phyloP scores from a whole-genome alignment of 768 basidiomycete genomes.

The Lactarius sp. region DNA sequence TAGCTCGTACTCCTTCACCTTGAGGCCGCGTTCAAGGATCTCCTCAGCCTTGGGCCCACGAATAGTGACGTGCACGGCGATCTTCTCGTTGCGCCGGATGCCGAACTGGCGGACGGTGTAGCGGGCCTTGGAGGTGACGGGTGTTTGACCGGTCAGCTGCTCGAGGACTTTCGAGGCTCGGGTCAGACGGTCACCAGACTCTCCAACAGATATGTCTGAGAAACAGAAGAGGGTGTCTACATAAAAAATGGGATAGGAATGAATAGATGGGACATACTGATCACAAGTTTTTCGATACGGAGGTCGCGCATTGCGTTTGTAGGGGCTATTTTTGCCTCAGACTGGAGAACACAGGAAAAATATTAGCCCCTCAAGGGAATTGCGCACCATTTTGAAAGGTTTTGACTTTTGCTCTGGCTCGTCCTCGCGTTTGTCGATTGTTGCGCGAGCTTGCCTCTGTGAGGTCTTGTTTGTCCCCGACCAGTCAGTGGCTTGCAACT shows the following conservation, averaged over 20 bases:
- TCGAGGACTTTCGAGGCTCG: constrained; percentile 15
- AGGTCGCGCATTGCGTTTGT: constrained; percentile 54
- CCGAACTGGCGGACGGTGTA: constrained; percentile 99
- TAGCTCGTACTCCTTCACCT: constrained; percentile 99
- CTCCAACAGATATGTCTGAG: constrained; percentile 98
- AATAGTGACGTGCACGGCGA: constrained; percentile 56
- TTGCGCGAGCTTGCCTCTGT: not conserved
- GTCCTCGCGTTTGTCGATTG: not conserved
- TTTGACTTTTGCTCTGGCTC: not conserved
- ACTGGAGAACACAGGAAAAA: constrained; percentile 38
- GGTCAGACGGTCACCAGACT: constrained; percentile 32
- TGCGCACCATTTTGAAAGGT: constrained; percentile 9
- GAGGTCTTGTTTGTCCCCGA: not conserved
- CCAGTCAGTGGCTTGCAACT: constrained; percentile 2
- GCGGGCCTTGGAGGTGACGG: constrained; percentile 88
- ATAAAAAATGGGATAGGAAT: constrained; percentile 61
- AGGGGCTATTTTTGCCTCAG: constrained; percentile 84
- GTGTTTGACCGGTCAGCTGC: constrained; percentile 13
- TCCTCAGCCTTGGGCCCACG: constrained; percentile 15
- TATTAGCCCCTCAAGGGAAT: not conserved
- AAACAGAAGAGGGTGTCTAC: constrained; percentile 99
- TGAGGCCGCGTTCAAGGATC: constrained; percentile 40
- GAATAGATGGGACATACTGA: not conserved
- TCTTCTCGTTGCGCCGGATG: constrained; percentile 99
- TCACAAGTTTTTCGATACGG: constrained; percentile 11